Evolutionary conservation across 2,329 filamentous ascomycete species (phyloP).

Genomic region (Emydomyces testavorans): DNA sequence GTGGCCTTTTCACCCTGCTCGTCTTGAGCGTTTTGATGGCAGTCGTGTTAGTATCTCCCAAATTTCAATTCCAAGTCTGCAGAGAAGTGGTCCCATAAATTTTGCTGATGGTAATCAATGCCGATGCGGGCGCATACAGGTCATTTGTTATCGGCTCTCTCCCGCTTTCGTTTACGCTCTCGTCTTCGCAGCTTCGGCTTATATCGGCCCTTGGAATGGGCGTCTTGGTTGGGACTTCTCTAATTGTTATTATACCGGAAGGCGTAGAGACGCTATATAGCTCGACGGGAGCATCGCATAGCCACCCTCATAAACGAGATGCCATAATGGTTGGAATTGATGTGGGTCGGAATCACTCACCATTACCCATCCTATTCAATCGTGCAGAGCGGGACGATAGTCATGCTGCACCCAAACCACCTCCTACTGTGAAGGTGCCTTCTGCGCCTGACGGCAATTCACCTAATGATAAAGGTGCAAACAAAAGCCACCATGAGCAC

Average conservation of each 20-base stretch:
- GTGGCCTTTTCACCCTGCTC: conserved; percentile 55
- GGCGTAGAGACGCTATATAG: conserved; percentile 81
- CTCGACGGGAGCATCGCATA: conserved; percentile 31
- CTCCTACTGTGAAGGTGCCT: background rate
- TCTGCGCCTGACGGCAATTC: background rate
- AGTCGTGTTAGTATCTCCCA: conserved; percentile 41
- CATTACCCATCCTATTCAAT: background rate
- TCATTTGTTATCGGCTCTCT: conserved; percentile 89
- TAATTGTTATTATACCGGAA: conserved; percentile 96
- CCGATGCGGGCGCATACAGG: conserved; percentile 37
- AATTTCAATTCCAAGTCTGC: background rate
- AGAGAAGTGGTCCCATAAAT: conserved; percentile 15
- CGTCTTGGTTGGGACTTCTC: conserved; percentile 82
- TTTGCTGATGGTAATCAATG: background rate
- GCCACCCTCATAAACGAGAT: conserved; percentile 18
- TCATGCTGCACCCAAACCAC: conserved; percentile 9
- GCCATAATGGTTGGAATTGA: conserved; percentile 17
- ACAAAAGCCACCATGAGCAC: background rate
- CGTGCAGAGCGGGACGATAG: conserved; percentile 1
- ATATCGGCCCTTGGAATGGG: conserved; percentile 90
- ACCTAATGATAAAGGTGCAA: background rate
- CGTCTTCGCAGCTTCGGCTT: conserved; percentile 72
- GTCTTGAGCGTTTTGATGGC: conserved; percentile 55
- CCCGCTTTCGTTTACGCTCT: conserved; percentile 77
- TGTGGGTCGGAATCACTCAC: conserved; percentile 12